Evolutionary conservation across 2,329 filamentous ascomycete genomes (phyloP).

Genomic region (Coleophoma cylindrospora): DNA sequence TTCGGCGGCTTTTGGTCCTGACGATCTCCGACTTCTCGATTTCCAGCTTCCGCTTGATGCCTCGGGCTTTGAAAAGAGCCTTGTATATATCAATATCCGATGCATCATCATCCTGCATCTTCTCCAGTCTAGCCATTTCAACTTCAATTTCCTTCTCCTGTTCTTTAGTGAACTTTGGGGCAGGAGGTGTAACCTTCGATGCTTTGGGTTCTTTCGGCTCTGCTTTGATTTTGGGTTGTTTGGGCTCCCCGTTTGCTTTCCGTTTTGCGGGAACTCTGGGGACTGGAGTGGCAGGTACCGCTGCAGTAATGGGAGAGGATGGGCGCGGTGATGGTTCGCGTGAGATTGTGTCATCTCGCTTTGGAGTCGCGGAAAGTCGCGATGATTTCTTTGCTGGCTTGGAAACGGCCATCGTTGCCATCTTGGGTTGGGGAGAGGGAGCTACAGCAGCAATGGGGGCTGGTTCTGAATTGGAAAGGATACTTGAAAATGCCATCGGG

Average conservation of each 20-base stretch:
- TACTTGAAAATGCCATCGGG: slow-evolving; percentile 94
- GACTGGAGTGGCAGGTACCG: slow-evolving; percentile 32
- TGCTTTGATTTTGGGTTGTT: slow-evolving; percentile 36
- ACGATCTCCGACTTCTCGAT: slow-evolving; percentile 57
- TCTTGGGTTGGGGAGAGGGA: slow-evolving; percentile 13
- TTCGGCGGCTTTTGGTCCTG: slow-evolving; percentile 58
- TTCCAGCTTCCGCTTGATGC: slow-evolving; percentile 64
- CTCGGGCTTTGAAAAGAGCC: slow-evolving; percentile 47
- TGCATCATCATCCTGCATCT: slow-evolving; percentile 51
- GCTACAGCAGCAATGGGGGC: slow-evolving; percentile 40
- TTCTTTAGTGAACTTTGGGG: slow-evolving; percentile 47
- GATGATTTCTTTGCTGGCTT: slow-evolving; percentile 20
- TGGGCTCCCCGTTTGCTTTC: slow-evolving; percentile 42
- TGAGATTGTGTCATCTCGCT: slow-evolving; percentile 18
- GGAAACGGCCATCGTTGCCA: slow-evolving; percentile 3
- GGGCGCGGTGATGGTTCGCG: slow-evolving; percentile 32
- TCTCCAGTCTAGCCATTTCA: slow-evolving; percentile 55
- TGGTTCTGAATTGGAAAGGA: slow-evolving; percentile 78
- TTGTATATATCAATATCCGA: slow-evolving; percentile 44
- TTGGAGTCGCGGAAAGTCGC: slow-evolving; percentile 15
- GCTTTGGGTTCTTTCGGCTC: background rate
- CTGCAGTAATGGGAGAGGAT: slow-evolving; percentile 37
- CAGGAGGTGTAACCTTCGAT: slow-evolving; percentile 10
- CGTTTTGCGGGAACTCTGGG: slow-evolving; percentile 36
- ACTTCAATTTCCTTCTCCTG: slow-evolving; percentile 67